Percentiles rank a stretch among this genome's conserved stretches.
Conservation (phyloP, 1,284 basidiomycete genomes). For the Trametes sp. region DNA sequence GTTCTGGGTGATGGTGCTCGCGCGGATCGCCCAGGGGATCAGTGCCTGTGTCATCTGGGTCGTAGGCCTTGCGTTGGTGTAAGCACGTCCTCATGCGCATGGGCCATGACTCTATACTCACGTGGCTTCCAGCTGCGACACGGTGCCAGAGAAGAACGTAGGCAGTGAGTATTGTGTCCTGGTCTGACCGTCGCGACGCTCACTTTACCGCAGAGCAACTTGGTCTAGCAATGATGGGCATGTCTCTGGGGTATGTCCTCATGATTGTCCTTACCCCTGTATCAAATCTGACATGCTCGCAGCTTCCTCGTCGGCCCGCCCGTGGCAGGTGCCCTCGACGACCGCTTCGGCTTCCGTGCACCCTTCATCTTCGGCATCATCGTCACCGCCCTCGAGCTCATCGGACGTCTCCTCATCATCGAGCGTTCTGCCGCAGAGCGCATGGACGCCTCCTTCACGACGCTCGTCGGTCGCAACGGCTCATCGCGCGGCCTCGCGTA, state of each 20-base stretch:
- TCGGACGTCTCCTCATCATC: conserved; percentile 68
- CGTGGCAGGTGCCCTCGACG: conserved; percentile 73
- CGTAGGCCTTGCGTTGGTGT: conserved; percentile 77
- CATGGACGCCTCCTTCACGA: conserved; percentile 59
- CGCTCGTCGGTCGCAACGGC: conserved; percentile 24
- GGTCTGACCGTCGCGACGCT: neutral
- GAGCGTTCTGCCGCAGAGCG: conserved; percentile 65
- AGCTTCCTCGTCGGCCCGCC: conserved; percentile 70
- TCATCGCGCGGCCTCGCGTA: conserved; percentile 11
- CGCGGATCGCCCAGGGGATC: conserved; percentile 76
- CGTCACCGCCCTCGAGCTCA: conserved; percentile 65
- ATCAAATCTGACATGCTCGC: neutral
- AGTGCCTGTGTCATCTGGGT: conserved; percentile 82
- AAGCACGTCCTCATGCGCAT: conserved; percentile 35
- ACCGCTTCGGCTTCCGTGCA: conserved; percentile 72
- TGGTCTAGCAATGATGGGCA: conserved; percentile 75
- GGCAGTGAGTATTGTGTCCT: conserved; percentile 57
- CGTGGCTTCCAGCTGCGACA: conserved; percentile 63
- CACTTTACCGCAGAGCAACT: conserved; percentile 62
- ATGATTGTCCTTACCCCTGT: neutral
- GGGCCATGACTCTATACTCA: no score
- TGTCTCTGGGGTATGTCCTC: conserved; percentile 64
- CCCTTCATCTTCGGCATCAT: conserved; percentile 79
- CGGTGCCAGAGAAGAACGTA: conserved; percentile 61
- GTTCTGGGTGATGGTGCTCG: conserved; percentile 76